Conservation (phyloP, 768 basidiomycete genomes). For the Butyriboletus loyo region DNA sequence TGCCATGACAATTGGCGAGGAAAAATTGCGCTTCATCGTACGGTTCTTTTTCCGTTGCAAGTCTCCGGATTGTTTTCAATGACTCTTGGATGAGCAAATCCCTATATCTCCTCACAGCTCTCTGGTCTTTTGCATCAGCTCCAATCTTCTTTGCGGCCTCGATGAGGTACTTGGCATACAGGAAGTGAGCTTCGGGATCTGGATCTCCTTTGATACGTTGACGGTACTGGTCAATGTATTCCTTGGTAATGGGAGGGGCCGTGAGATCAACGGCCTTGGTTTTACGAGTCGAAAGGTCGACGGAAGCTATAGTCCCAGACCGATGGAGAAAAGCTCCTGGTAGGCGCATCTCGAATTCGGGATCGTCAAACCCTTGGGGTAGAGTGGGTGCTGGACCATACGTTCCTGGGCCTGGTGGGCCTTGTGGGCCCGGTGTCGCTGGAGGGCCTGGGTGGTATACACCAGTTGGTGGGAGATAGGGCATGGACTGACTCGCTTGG, state of each 20-base stretch:
- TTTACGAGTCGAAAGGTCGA: constrained; percentile 57
- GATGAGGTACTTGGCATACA: constrained; percentile 98
- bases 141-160: constrained; percentile 95
- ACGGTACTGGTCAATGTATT: constrained; percentile 97
- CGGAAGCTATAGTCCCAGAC: constrained; percentile 54
- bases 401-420: constrained; percentile 8
- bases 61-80: constrained; percentile 85
- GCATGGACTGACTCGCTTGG: constrained; percentile 30
- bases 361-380: constrained; percentile 33
- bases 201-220: constrained; percentile 96
- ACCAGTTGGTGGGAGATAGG: constrained; percentile 32
- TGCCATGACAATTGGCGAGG: constrained; percentile 95
- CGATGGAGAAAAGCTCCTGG: constrained; percentile 48
- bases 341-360: constrained; percentile 54
- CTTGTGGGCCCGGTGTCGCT: constrained; percentile 15
- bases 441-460: constrained; percentile 20
- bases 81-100: constrained; percentile 85
- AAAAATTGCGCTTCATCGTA: constrained; percentile 98
- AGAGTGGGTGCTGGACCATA: constrained; percentile 27
- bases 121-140: constrained; percentile 66
- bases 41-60: constrained; percentile 89
- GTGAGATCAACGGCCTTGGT: constrained; percentile 80
- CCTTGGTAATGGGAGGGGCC: constrained; percentile 87
- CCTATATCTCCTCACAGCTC: constrained; percentile 85
- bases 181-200: constrained; percentile 96